phyloP scores from a whole-genome alignment of 2,329 filamentous ascomycete genomes.

The Ascomycota sp. region DNA sequence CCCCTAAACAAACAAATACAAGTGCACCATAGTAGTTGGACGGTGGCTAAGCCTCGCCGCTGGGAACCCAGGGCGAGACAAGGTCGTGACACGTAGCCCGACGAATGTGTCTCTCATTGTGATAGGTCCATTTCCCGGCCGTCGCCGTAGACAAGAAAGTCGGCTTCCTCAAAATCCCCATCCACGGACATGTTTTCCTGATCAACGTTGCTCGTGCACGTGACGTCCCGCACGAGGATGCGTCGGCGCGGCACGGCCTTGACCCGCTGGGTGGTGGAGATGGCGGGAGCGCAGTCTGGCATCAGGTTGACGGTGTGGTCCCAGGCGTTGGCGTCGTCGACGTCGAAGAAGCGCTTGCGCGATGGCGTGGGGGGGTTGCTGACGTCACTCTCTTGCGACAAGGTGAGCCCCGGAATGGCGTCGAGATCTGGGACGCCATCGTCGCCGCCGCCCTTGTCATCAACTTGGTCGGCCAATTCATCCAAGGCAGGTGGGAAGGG shows the following conservation, averaged over 20 bases:
- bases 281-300: too few species aligned
- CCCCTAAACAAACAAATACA: too few species aligned
- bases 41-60: too few species aligned
- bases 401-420: conserved; percentile 26
- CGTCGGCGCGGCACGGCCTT: conserved; percentile 26
- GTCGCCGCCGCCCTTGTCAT: conserved; percentile 8
- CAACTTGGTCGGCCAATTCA: too few species aligned
- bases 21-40: too few species aligned
- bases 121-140: conserved; percentile 21
- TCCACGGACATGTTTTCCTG: conserved; percentile 27
- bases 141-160: conserved; percentile 33
- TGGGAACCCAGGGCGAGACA: too few species aligned
- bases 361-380: conserved; percentile 10
- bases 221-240: conserved; percentile 8
- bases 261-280: too few species aligned
- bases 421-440: conserved; percentile 15
- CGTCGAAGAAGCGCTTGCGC: conserved; percentile 27
- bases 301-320: too few species aligned
- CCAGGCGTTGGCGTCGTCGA: conserved; percentile 18
- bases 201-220: conserved; percentile 7
- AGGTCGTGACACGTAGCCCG: too few species aligned
- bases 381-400: conserved; percentile 35
- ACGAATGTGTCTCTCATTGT: background rate
- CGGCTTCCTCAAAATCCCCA: conserved; percentile 48
- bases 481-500: too few species aligned